Evolutionary conservation across 345 rosid genomes (phyloP), one percentile per base, ranked within the genome.

Genomic region (Barbarea vulgaris): DNA sequence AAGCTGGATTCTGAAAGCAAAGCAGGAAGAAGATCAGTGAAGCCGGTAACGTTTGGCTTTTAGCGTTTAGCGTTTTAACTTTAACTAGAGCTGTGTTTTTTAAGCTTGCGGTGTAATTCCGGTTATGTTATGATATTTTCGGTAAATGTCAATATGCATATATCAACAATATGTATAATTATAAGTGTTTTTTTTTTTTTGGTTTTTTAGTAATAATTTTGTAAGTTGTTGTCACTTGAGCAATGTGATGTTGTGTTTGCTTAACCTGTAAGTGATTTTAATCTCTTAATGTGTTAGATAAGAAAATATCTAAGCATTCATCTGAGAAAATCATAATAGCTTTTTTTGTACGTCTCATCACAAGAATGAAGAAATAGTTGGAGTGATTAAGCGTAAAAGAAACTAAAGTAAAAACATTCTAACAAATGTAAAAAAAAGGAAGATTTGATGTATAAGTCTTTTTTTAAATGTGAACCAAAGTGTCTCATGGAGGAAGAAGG

Each of bases 21-120:
- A 65, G 72, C 77, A 64, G 70, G 63, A 73, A 74, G 65, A 57
- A 69, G 36, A 52, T 54, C 77, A 55, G 71, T 33, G 70, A 31
- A 64, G 57, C 48, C 56, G 72, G 65, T 64, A 54, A 42, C 5
- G 50, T 64, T 64, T 64, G 77, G 64, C 52, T 73, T 64, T 65
- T 53, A 56, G 67, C 51, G 59, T 56, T 56, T 74, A 56, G 66
- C 41, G 33, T 41, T 65, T 67, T 66, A 4, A 65, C 78, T 64
- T 17, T n/a, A 65, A 65, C 66, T 66, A 46, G 9, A 33, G 59
- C 72, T 57, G 50, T 56, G 51, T 74, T 48, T 72, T 74, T 42
- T 65, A 65, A 73, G 76, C 69, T 61, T 51, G 62, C 14, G 24
- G 36, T 64, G 65, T 33, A 74, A 55, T 72, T 64, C 9, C 1